Conservation (phyloP, 495 filamentous ascomycete species). For the Hypomontagnella submonticulosa region DNA sequence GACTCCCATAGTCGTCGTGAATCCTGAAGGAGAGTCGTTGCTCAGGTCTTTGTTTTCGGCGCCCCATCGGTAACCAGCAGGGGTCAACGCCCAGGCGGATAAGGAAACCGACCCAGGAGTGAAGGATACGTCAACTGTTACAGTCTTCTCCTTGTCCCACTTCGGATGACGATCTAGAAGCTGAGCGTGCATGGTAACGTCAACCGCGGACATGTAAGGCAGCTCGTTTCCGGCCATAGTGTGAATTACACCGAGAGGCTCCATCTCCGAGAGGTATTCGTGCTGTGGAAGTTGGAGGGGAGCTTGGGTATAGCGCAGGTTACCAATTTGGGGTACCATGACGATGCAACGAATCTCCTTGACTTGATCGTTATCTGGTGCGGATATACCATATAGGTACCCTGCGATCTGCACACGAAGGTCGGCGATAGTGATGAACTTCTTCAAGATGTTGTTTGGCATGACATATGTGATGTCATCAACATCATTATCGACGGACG, state of each 20-base stretch:
- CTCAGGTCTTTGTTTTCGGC: conserved; percentile 92
- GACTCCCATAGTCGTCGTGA: conserved; percentile 90
- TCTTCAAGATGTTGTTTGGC: conserved; percentile 98
- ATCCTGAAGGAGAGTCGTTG: conserved; percentile 93
- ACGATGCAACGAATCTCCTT: conserved; percentile 97
- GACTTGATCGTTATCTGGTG: conserved; percentile 92
- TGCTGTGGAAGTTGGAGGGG: conserved; percentile 94
- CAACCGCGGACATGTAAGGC: conserved; percentile 92
- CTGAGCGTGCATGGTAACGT: conserved; percentile 92
- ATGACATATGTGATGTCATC: conserved; percentile 93
- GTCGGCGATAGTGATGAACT: conserved; percentile 98
- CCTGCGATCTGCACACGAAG: conserved; percentile 95
- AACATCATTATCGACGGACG: conserved; percentile 85
- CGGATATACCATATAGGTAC: conserved; percentile 93
- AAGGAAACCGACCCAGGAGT: conserved; percentile 98
- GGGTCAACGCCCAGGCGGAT: conserved; percentile 90
- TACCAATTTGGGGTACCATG: conserved; percentile 97
- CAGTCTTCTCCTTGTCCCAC: conserved; percentile 91
- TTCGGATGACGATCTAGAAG: conserved; percentile 83
- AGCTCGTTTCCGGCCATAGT: conserved; percentile 95
- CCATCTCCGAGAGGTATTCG: conserved; percentile 86
- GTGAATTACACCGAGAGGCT: conserved; percentile 95
- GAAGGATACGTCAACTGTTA: conserved; percentile 97
- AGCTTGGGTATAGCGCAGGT: conserved; percentile 88
- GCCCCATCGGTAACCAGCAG: conserved; percentile 95